Evolutionary conservation across 2,329 filamentous ascomycete species (phyloP), one percentile per base, ranked within the genome.

Genomic region (Cytospora chrysosperma): DNA sequence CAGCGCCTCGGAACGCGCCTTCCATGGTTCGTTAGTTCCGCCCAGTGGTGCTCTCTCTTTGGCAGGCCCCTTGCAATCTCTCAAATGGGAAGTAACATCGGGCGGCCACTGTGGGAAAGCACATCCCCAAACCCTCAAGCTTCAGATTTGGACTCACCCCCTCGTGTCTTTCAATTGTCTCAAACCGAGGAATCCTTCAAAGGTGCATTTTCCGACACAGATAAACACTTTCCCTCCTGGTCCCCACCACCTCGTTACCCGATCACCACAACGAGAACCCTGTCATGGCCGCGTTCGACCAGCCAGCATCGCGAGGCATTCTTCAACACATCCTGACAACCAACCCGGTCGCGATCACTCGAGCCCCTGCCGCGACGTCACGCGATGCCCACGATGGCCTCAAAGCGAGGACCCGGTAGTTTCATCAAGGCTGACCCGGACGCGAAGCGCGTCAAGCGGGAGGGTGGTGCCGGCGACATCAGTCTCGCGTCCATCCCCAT

Each of bases 391-490:
- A 59, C 21, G 19, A 63, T 63, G 61, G 28, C 32, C 17, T 26
- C 27, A 13, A 63, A 63, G 34, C 61, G 61, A 58, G 54, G 24
- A 26, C 55, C 61, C 21, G 49, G 40, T 13, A 32, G 43, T 3
- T 63, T 59, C 49, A 47, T 59, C 49, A 58, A 63, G 55, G 52
- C 59, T 13, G 55, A 63, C 26, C 56, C 55, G 13, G 55, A 37
- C 47, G 34, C 52, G 24, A 63, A 63, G 34, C 54, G 61, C 37
- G 30, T 58, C 40, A 62, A 63, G n/a, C 59, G 27, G 21, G 56
- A 63, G 56, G 61, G 56, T 24, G 61, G 34, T 5, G 61, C 47
- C 27, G 53, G n/a, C 59, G 24, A 54, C 4, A 24, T 54, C 37
- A 49, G 26, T 15, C 54, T 63, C 17, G 59, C 34, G 10, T 58